Evolutionary conservation across 164 flowering plant genomes (phyloP).

Genomic region (Malania oleifera): DNA sequence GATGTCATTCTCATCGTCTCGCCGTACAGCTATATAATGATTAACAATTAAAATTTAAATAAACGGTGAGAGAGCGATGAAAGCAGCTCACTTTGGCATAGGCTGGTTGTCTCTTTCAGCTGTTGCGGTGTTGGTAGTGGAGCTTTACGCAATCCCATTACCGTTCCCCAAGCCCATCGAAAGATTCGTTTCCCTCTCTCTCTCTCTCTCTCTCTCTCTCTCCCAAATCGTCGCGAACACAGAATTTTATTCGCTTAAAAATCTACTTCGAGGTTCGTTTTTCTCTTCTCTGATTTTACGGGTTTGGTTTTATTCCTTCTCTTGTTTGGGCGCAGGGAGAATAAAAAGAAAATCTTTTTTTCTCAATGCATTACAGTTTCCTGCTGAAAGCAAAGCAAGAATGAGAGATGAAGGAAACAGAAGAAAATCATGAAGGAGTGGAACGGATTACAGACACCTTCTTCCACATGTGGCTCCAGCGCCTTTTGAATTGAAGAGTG

Average conservation of each 20-base stretch:
- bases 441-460: no score
- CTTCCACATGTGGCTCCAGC: background rate
- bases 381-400: no score
- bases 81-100: constrained; percentile 15
- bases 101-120: background rate
- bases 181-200: background rate
- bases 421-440: background rate
- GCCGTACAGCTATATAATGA: no score
- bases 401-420: background rate
- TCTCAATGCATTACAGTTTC: no score
- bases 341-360: no score
- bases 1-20: no score
- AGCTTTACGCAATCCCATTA: constrained; percentile 41
- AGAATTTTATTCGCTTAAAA: background rate
- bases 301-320: background rate
- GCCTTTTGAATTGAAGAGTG: background rate
- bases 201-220: background rate
- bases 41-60: no score
- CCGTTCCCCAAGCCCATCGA: background rate
- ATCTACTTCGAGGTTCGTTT: background rate
- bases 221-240: background rate
- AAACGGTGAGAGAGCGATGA: background rate
- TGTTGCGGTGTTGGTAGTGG: constrained; percentile 25
- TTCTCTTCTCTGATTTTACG: background rate
- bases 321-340: background rate